Evolutionary conservation across 179 eudicot species (phyloP), one percentile per base, ranked within the genome.

Genomic region (Amaranthus tricolor): DNA sequence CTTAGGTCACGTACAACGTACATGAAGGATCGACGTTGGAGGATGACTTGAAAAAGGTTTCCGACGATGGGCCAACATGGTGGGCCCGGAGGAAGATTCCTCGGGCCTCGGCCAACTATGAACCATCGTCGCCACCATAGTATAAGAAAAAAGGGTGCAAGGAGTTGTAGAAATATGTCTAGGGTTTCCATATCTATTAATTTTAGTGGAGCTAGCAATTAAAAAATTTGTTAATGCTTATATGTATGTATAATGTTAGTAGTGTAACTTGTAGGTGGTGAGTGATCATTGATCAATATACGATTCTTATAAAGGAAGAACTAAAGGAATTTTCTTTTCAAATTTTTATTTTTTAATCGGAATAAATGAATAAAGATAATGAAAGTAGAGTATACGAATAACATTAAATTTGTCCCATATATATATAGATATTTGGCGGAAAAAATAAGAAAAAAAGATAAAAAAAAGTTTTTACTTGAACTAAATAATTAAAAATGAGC

Each of bases 61-160:
- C 98, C 98, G 8, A 94, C 86, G 3, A 94, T 44, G 4, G 98
- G 97, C 98, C 98, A 94, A 0, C 98, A 94, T 12, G 89, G 89
- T 2, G 97, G 97, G 44, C 97, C 98, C n/a, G 96, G 91, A 0
- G 97, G 98, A 13, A 92, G 90, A 82, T 89, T 90, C 9, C 62
- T 81, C 2, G 73, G 59, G 50, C 79, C 75, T 10, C 73, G 80
- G 4, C 78, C 59, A 52, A 74, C 74, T 63, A 82, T 78, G 6
- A 87, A 79, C 67, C 73, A 82, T 61, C 59, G 68, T 48, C 82
- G 78, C 93, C 96, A 94, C 93, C 93, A 90, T 5, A 82, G 57
- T 17, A 65, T 72, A 76, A 87, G 88, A 74, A 88, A 70, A n/a
- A 87, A 14, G 60, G 78, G 70, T 44, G 74, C 82, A 43, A 84